These are phyloP conservation scores for Leucocoprinus birnbaumii DNA, from an alignment of 768 basidiomycete species.

Conservation along the genomic window DNA sequence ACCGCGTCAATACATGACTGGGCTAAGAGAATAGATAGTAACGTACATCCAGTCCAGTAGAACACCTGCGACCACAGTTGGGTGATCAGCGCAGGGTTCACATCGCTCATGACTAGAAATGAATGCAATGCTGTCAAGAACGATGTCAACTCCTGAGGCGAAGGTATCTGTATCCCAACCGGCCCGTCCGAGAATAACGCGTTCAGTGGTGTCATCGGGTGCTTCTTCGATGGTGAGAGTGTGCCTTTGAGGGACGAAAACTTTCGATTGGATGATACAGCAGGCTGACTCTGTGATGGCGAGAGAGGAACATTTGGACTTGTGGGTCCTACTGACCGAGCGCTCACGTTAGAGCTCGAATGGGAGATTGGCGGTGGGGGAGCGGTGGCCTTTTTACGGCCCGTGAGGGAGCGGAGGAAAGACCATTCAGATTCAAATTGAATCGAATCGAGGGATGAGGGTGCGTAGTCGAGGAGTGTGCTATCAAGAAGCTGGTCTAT, in stretches of 20 bases:
- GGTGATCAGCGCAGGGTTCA: slow-evolving; percentile 84
- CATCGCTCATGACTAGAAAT: slow-evolving; percentile 78
- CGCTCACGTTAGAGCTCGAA: slow-evolving; percentile 5
- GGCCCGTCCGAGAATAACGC: slow-evolving; percentile 45
- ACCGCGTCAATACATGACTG: too few relatives aligned
- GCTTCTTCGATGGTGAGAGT: slow-evolving; percentile 48
- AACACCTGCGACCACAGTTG: slow-evolving; percentile 98
- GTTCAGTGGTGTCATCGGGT: slow-evolving; percentile 41
- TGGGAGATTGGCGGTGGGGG: background rate
- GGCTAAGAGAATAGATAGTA: too few relatives aligned
- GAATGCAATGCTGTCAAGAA: slow-evolving; percentile 86
- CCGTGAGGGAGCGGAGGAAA: slow-evolving; percentile 70
- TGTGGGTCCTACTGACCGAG: slow-evolving; percentile 43
- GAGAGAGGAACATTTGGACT: slow-evolving; percentile 49
- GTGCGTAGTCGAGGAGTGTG: slow-evolving; percentile 78
- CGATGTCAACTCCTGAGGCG: slow-evolving; percentile 59
- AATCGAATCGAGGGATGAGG: slow-evolving; percentile 73
- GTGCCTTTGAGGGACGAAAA: slow-evolving; percentile 66
- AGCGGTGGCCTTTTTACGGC: slow-evolving; percentile 52
- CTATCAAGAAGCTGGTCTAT: slow-evolving; percentile 86
- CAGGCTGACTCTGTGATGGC: slow-evolving; percentile 43
- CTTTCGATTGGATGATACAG: slow-evolving; percentile 36
- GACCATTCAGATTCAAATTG: slow-evolving; percentile 98
- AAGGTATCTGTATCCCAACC: slow-evolving; percentile 33
- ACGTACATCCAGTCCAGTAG: slow-evolving; percentile 94